Conservation (phyloP, 192 early-diverging fungal genomes). For the Lunasporangiospora selenospora region DNA sequence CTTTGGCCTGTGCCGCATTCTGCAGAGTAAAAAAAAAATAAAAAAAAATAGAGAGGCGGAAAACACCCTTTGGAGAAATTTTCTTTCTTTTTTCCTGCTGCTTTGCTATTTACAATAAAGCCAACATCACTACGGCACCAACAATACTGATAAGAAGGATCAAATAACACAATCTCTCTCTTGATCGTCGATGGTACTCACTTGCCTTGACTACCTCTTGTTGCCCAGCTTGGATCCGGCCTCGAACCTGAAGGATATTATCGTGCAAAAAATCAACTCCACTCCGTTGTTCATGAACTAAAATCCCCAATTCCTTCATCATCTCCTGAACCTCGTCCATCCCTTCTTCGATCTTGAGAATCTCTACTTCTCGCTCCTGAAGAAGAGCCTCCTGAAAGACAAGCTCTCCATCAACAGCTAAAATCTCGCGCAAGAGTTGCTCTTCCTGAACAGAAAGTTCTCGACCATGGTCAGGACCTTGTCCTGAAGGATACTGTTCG, state of each 20-base stretch:
- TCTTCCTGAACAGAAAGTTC: slow-evolving; percentile 44
- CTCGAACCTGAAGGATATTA: slow-evolving; percentile 33
- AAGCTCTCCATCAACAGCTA: slow-evolving; percentile 34
- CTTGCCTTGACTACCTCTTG: slow-evolving; percentile 42
- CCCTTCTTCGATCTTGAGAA: slow-evolving; percentile 27
- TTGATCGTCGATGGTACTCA: slow-evolving; percentile 32
- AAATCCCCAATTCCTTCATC: slow-evolving; percentile 35
- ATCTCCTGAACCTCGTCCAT: slow-evolving; percentile 36
- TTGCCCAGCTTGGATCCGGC: slow-evolving; percentile 21
- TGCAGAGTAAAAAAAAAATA: background rate
- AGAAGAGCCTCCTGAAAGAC: slow-evolving; percentile 32
- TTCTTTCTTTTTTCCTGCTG: background rate
- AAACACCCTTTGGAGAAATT: no score
- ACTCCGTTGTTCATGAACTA: slow-evolving; percentile 30
- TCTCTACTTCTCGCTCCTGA: slow-evolving; percentile 36
- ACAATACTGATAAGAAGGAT: slow-evolving; percentile 30
- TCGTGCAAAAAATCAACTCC: slow-evolving; percentile 42
- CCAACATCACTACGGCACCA: slow-evolving; percentile 26
- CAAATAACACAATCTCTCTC: slow-evolving; percentile 35
- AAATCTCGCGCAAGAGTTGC: slow-evolving; percentile 15
- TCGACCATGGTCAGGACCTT: slow-evolving; percentile 21
- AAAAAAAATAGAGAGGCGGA: background rate
- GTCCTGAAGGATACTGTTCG: no score
- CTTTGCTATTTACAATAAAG: slow-evolving; percentile 13
- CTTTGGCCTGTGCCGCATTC: no score